Evolutionary conservation across 805 yeast species (phyloP).

Genomic region (Lachancea kluyveri): DNA sequence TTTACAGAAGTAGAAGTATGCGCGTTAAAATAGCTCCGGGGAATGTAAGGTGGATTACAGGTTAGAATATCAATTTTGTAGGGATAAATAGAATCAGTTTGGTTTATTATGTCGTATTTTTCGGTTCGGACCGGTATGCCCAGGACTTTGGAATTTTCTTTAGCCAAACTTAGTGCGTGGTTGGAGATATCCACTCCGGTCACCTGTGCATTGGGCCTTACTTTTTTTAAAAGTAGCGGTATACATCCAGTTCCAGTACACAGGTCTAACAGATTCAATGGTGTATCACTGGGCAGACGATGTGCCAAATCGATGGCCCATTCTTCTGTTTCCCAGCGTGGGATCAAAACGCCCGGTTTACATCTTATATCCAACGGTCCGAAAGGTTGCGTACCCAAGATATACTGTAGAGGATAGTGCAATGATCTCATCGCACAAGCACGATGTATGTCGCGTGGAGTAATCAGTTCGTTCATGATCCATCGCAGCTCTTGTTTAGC

Average conservation of each 20-base stretch:
- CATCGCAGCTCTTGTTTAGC: constrained; percentile 25
- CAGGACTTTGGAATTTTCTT: constrained; percentile 33
- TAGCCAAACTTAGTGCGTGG: constrained; percentile 46
- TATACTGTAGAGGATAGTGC: constrained; percentile 74
- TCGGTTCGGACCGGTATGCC: constrained; percentile 7
- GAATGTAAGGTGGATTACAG: constrained; percentile 90
- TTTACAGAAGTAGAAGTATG: constrained; percentile 63
- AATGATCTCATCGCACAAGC: constrained; percentile 52
- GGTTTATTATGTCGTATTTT: constrained; percentile 1
- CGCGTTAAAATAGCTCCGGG: constrained; percentile 18
- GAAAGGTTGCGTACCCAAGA: constrained; percentile 83
- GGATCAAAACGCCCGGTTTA: constrained; percentile 65
- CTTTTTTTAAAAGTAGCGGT: constrained; percentile 44
- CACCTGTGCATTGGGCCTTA: constrained; percentile 19
- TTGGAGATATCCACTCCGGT: constrained; percentile 53
- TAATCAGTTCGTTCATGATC: constrained; percentile 17
- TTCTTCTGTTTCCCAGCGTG: constrained; percentile 94
- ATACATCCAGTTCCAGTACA: constrained; percentile 92
- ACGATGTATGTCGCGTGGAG: constrained; percentile 3
- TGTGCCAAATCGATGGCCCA: constrained; percentile 53
- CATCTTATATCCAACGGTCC: constrained; percentile 61
- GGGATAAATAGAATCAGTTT: background rate
- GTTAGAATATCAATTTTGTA: constrained; percentile 46
- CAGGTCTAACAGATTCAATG: constrained; percentile 48
- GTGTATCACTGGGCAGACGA: constrained; percentile 1